Conservation (phyloP, 306 rosid species). For the Prunus armeniaca region DNA sequence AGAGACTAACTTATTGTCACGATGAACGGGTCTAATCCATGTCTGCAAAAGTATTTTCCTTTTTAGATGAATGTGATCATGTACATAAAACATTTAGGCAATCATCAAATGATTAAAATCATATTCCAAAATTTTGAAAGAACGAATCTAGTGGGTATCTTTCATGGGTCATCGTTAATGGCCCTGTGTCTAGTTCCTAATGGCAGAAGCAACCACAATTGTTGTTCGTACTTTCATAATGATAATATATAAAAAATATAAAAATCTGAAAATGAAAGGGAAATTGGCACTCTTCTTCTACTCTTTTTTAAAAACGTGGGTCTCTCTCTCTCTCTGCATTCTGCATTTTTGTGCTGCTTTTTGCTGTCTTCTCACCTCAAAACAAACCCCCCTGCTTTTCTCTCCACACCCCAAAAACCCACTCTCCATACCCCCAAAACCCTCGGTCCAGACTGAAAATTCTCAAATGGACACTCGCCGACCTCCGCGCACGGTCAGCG, state of each 20-base stretch:
- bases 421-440: constrained; percentile 4
- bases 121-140: neutral
- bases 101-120: too few relatives aligned
- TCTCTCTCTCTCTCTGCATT: neutral
- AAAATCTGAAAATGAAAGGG: neutral
- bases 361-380: neutral
- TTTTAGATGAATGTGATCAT: too few relatives aligned
- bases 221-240: neutral
- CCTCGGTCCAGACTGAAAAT: neutral
- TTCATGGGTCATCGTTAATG: neutral
- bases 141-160: neutral
- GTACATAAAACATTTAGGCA: too few relatives aligned
- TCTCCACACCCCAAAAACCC: neutral
- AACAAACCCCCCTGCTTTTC: constrained; percentile 2
- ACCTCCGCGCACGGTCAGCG: constrained; percentile 39
- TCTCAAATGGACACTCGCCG: constrained; percentile 66
- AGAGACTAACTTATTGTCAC: too few relatives aligned
- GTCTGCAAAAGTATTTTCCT: too few relatives aligned
- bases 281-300: neutral
- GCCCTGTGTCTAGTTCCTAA: neutral
- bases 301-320: neutral
- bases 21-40: too few relatives aligned
- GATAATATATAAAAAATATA: neutral
- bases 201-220: neutral
- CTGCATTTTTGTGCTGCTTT: neutral